Percentiles rank a stretch among this genome's conserved stretches.
These are phyloP conservation scores for Pelargonium myrrhifolium DNA, from an alignment of 441 rosid genomes.

Conservation along the genomic window DNA sequence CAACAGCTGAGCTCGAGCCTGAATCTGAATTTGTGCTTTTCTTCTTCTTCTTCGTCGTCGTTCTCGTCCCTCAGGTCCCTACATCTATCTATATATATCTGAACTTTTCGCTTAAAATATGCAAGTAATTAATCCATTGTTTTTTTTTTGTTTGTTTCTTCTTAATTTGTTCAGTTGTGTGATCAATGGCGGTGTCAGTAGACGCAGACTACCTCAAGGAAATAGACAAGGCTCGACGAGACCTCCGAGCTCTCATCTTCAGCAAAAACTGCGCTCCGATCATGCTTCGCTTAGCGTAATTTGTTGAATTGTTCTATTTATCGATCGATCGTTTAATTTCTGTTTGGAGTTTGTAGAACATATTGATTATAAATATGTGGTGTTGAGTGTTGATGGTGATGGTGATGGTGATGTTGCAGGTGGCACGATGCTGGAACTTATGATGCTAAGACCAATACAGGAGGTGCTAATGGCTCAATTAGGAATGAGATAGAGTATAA, in stretches of 20 bases:
- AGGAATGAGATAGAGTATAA: constrained; percentile 44
- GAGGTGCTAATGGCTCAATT: constrained; percentile 83
- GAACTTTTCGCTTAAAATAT: neutral
- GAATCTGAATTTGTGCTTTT: neutral
- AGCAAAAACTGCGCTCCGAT: constrained; percentile 62
- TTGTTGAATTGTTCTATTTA: neutral
- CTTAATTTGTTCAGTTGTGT: neutral
- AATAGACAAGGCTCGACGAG: constrained; percentile 59
- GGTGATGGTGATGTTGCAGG: too few relatives aligned
- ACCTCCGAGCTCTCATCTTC: constrained; percentile 69
- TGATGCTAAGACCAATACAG: constrained; percentile 62
- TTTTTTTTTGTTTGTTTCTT: neutral
- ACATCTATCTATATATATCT: neutral
- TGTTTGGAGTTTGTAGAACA: neutral
- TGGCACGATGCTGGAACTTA: constrained; percentile 97
- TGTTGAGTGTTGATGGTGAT: too few relatives aligned
- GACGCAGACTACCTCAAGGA: constrained; percentile 56
- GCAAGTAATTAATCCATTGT: neutral
- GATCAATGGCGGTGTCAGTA: constrained; percentile 15
- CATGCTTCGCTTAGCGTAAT: constrained; percentile 87
- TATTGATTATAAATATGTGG: neutral
- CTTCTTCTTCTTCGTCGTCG: neutral
- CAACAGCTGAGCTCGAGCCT: neutral
- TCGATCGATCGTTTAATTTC: neutral
- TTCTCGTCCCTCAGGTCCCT: neutral